These are phyloP conservation scores for Polychaeton citri DNA, from an alignment of 2,329 filamentous ascomycete genomes.

Conservation along the genomic window DNA sequence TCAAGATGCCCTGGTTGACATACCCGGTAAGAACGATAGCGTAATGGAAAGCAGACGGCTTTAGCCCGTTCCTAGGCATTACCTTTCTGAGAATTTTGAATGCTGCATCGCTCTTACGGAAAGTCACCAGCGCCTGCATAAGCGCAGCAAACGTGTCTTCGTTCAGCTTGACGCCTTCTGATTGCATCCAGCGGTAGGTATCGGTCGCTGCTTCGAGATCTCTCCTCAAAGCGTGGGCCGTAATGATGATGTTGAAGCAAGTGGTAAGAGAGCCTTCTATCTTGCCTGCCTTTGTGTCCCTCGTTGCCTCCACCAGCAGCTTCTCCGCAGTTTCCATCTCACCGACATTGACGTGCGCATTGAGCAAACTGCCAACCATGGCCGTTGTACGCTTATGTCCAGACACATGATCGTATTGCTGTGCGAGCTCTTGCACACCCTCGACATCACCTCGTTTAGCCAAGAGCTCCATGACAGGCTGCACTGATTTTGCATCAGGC, in stretches of 20 bases:
- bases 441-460: slow-evolving; percentile 61
- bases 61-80: slow-evolving; percentile 35
- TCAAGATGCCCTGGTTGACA: slow-evolving; percentile 17
- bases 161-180: slow-evolving; percentile 38
- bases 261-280: slow-evolving; percentile 42
- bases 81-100: slow-evolving; percentile 38
- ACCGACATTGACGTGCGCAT: slow-evolving; percentile 42
- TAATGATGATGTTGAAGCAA: slow-evolving; percentile 69
- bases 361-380: slow-evolving; percentile 53
- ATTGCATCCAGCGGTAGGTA: slow-evolving; percentile 43
- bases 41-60: slow-evolving; percentile 37
- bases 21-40: slow-evolving; percentile 41
- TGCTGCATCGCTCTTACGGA: slow-evolving; percentile 42
- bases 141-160: slow-evolving; percentile 47
- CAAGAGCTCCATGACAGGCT: slow-evolving; percentile 59
- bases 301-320: slow-evolving; percentile 44
- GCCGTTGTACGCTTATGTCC: slow-evolving; percentile 38
- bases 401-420: slow-evolving; percentile 42
- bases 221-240: slow-evolving; percentile 52
- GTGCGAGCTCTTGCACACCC: slow-evolving; percentile 51
- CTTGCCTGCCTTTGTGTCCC: slow-evolving; percentile 23
- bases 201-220: slow-evolving; percentile 41
- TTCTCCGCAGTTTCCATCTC: slow-evolving; percentile 28
- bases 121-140: slow-evolving; percentile 43
- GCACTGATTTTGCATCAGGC: slow-evolving; percentile 54